These are phyloP conservation scores for Aspergillus latus DNA, from an alignment of 2,329 filamentous ascomycete genomes.

Conservation along the genomic window DNA sequence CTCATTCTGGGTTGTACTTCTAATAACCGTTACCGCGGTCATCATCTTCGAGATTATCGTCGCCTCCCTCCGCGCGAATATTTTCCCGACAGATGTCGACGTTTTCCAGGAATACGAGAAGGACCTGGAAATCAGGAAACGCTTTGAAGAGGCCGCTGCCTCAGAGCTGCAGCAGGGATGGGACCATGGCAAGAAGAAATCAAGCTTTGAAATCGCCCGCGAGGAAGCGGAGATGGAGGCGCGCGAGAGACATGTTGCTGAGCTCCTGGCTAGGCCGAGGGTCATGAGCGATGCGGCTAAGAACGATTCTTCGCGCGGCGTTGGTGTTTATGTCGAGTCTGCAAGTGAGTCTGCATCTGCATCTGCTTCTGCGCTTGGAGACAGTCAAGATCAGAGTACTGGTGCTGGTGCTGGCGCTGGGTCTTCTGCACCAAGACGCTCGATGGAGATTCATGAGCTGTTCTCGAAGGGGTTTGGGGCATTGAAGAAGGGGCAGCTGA, in stretches of 20 bases:
- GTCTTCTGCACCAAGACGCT: constrained; percentile 29
- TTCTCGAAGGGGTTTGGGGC: constrained; percentile 48
- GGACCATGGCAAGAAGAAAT: constrained; percentile 48
- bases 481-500: constrained; percentile 42
- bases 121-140: constrained; percentile 60
- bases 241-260: constrained; percentile 55
- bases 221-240: constrained; percentile 39
- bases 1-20: constrained; percentile 73
- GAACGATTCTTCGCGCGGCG: constrained; percentile 23
- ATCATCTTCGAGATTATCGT: constrained; percentile 70
- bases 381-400: not conserved
- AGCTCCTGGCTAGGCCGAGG: constrained; percentile 51
- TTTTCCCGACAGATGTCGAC: constrained; percentile 77
- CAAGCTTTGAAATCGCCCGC: constrained; percentile 41
- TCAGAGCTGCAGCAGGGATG: constrained; percentile 56
- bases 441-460: constrained; percentile 47
- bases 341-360: not conserved
- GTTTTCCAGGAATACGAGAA: constrained; percentile 82
- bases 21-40: constrained; percentile 64
- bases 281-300: constrained; percentile 36
- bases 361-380: constrained; percentile 1
- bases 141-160: constrained; percentile 63
- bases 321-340: constrained; percentile 9
- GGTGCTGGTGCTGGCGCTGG: not conserved
- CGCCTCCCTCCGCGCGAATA: constrained; percentile 64